Evolutionary conservation across 108 stramenopile species (phyloP), one percentile per base, ranked within the genome.

Genomic region (Cyclotella atomus): DNA sequence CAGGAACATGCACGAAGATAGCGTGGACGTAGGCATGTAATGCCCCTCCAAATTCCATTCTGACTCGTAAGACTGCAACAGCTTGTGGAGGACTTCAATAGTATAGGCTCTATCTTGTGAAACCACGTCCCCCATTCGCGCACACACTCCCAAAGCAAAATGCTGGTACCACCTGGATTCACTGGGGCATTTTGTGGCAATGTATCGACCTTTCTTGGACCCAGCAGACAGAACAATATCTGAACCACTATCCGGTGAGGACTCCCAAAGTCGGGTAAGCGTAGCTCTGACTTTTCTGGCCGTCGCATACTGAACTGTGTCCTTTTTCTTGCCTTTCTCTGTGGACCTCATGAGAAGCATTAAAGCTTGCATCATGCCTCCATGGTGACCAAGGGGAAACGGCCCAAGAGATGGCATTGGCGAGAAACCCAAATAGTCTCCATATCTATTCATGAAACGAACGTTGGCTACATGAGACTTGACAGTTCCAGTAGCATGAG

Each of bases 41-140:
- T 43, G 33, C 2, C 57, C 24, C 9, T 2, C 15, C 3, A 14
- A 1, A 29, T 21, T 30, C 43, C 75, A 76, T 27, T 76, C 59
- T 20, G 53, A 25, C 35, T 76, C 75, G 35, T 59, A 76, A 54
- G 57, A 68, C 3, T 57, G n/a, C 4, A 76, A 0, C 0, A 76
- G 24, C 1, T 20, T 1, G 17, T 53, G 75, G 16, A 76, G 32
- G 0, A 68, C 56, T 24, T 68, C 68, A 45, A 76, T 59, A 2
- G 75, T 68, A 20, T 41, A 76, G 16, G 75, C 75, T 1, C 68
- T 12, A 19, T 76, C 75, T 44, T 69, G 75, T 15, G 38, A 38
- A 1, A 73, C 52, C 0, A 76, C 46, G 24, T 76, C 68, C 15
- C 75, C 75, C 65, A 76, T 76, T 32, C 66, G 17, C 19, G 60